Conservation (phyloP, 2,329 filamentous ascomycete genomes). For the Purpureocillium lavendulum region DNA sequence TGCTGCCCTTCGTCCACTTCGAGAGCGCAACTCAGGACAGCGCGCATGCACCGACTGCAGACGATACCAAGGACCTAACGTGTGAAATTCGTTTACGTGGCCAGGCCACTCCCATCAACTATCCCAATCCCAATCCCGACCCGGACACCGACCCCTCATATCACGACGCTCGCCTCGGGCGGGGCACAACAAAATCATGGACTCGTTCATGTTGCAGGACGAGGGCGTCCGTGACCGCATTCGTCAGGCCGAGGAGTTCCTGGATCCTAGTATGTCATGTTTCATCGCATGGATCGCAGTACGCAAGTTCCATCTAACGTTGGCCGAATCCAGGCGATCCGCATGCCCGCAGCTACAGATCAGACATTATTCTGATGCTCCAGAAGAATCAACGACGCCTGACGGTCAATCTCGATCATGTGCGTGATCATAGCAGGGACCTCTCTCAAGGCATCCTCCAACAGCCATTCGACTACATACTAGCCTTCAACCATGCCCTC, state of each 20-base stretch:
- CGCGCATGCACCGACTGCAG: too few species aligned
- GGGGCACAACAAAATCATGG: slow-evolving; percentile 43
- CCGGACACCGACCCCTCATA: too few species aligned
- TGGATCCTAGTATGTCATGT: slow-evolving; percentile 70
- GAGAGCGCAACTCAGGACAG: too few species aligned
- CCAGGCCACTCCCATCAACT: too few species aligned
- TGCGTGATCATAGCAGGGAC: slow-evolving; percentile 77
- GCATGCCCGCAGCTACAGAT: slow-evolving; percentile 66
- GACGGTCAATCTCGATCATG: slow-evolving; percentile 78
- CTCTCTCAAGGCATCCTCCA: slow-evolving; percentile 72
- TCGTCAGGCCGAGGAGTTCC: slow-evolving; percentile 81
- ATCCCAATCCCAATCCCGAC: too few species aligned
- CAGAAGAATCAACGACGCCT: slow-evolving; percentile 58
- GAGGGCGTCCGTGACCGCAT: slow-evolving; percentile 78
- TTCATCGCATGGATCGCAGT: too few species aligned
- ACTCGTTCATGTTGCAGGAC: slow-evolving; percentile 69
- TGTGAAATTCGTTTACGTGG: too few species aligned
- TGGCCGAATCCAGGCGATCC: slow-evolving; percentile 34
- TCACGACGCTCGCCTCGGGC: too few species aligned
- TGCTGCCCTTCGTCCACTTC: too few species aligned
- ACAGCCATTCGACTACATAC: slow-evolving; percentile 77
- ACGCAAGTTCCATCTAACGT: not conserved
- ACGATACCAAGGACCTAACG: too few species aligned
- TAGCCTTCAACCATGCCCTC: slow-evolving; percentile 84
- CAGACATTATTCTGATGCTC: slow-evolving; percentile 76